Evolutionary conservation across 164 flowering plant species (phyloP).

Genomic region (Echeveria elegans): DNA sequence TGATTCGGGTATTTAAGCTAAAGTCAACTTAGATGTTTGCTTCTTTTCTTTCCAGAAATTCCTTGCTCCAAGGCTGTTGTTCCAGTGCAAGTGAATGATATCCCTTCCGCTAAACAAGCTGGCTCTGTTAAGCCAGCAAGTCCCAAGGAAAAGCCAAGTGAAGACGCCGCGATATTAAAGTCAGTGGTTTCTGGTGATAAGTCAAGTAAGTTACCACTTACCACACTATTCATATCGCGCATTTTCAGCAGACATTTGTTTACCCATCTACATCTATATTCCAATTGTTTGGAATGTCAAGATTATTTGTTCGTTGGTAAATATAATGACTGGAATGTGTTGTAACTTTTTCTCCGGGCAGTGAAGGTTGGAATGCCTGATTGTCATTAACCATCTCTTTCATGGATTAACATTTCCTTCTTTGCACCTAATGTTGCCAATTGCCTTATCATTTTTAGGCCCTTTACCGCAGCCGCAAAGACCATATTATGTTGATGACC

Average conservation of each 20-base stretch:
- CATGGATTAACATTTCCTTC: neutral
- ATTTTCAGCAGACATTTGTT: too few relatives aligned
- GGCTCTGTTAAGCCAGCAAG: neutral
- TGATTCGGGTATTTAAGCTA: neutral
- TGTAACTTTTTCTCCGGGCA: too few relatives aligned
- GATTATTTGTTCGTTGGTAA: neutral
- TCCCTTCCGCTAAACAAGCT: neutral
- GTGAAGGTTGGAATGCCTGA: too few relatives aligned
- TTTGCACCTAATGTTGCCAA: neutral
- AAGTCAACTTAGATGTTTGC: neutral
- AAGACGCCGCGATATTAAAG: neutral
- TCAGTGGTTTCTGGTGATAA: neutral
- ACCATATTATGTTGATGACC: constrained; percentile 1
- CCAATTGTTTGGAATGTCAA: neutral
- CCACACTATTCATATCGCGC: too few relatives aligned
- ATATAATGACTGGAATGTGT: neutral
- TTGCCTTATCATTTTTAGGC: neutral
- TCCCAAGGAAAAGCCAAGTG: neutral
- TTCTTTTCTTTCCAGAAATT: neutral
- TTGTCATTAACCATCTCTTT: too few relatives aligned
- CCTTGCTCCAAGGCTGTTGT: neutral
- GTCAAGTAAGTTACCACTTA: neutral
- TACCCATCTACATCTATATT: neutral
- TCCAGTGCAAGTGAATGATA: neutral
- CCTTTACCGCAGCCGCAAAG: neutral